Evolutionary conservation across 139 green algal species (phyloP).

Genomic region (Coelastrella sp.): DNA sequence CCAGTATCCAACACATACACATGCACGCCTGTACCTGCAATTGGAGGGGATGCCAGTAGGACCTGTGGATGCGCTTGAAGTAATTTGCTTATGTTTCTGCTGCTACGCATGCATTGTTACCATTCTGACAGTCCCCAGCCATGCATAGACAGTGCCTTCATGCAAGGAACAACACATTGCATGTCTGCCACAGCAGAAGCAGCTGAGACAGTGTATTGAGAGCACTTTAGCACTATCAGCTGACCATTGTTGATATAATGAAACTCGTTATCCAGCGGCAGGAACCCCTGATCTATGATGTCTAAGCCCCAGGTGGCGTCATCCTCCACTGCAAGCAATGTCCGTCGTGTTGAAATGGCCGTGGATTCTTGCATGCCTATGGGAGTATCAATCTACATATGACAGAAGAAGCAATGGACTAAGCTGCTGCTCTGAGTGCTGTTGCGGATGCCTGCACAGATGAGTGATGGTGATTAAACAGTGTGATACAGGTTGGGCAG

Average conservation of each 20-base stretch:
- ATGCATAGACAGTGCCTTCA: neutral
- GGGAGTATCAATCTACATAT: neutral
- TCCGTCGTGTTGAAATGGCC: neutral
- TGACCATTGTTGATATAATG: constrained; percentile 55
- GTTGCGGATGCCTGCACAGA: neutral
- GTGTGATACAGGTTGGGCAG: too few species aligned
- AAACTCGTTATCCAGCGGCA: constrained; percentile 75
- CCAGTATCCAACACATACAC: constrained; percentile 85
- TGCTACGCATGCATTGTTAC: neutral
- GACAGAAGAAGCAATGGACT: neutral
- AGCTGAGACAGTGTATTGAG: too few species aligned
- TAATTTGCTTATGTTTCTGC: too few species aligned
- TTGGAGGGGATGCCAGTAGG: too few species aligned
- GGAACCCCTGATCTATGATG: constrained; percentile 67
- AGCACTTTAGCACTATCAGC: neutral
- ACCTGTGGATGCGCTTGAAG: too few species aligned
- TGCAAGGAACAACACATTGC: neutral
- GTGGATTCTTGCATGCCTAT: neutral
- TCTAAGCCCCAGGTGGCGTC: constrained; percentile 72
- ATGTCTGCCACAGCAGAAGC: too few species aligned
- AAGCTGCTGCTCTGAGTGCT: neutral
- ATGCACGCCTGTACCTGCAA: constrained; percentile 67
- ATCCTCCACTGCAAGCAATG: constrained; percentile 32
- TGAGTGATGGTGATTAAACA: too few species aligned
- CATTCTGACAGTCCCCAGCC: too few species aligned